Conservation (phyloP, 768 basidiomycete species). For the Fibroporia radiculosa region DNA sequence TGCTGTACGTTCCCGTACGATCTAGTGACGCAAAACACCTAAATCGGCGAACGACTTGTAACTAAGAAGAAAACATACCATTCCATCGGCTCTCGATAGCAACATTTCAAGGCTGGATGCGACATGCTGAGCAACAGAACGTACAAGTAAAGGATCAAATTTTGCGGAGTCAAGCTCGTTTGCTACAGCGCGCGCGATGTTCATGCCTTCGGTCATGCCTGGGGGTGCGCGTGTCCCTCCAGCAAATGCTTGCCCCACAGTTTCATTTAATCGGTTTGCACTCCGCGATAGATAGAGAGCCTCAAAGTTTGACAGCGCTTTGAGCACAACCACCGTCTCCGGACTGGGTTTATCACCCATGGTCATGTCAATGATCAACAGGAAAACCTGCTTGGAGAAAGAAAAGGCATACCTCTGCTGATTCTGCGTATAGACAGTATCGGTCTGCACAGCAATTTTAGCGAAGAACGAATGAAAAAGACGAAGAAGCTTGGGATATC, state of each 20-base stretch:
- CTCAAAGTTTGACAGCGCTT: conserved; percentile 79
- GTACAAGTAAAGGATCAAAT: conserved; percentile 86
- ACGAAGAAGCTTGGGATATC: conserved; percentile 82
- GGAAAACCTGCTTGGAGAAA: not conserved
- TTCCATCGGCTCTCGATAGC: conserved; percentile 49
- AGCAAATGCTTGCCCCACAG: conserved; percentile 68
- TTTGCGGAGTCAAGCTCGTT: conserved; percentile 92
- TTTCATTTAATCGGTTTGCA: conserved; percentile 76
- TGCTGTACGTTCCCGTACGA: conserved; percentile 71
- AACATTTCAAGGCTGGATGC: conserved; percentile 64
- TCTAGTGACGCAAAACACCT: conserved; percentile 41
- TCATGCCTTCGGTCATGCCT: conserved; percentile 66
- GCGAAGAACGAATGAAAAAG: conserved; percentile 97
- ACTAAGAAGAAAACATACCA: conserved; percentile 42
- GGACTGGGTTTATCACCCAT: conserved; percentile 43
- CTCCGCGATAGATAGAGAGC: conserved; percentile 83
- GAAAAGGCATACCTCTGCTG: conserved; percentile 73
- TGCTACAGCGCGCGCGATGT: conserved; percentile 65
- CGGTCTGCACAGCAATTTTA: conserved; percentile 91
- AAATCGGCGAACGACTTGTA: not conserved
- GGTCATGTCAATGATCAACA: not conserved
- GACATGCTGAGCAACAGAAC: conserved; percentile 69
- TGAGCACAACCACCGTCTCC: conserved; percentile 84
- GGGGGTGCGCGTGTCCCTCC: conserved; percentile 66
- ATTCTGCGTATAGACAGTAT: conserved; percentile 79